These are phyloP conservation scores for Saussurea involucrata DNA, from an alignment of 129 eudicot species.

Conservation along the genomic window DNA sequence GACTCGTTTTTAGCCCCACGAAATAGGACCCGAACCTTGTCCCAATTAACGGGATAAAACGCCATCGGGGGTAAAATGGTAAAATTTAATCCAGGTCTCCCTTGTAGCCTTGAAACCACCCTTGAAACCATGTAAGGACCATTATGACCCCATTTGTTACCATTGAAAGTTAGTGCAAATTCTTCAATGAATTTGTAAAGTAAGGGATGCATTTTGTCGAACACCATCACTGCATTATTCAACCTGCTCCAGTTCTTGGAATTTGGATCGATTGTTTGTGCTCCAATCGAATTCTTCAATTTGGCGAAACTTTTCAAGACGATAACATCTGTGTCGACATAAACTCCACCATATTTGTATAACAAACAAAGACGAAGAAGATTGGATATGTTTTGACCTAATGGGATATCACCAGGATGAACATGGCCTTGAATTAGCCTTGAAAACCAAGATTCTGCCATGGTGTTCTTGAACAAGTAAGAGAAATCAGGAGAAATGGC, in stretches of 20 bases:
- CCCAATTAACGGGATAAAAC: conserved; percentile 90
- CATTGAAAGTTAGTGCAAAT: conserved; percentile 83
- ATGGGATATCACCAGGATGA: conserved; percentile 55
- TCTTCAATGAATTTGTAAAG: conserved; percentile 81
- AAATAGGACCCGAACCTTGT: conserved; percentile 50
- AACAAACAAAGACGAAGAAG: conserved; percentile 69
- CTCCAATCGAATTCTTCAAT: conserved; percentile 74
- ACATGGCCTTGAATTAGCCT: conserved; percentile 50
- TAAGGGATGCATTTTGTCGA: conserved; percentile 81
- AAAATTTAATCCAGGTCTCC: conserved; percentile 50
- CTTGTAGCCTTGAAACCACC: conserved; percentile 64
- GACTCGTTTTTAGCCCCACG: conserved; percentile 42
- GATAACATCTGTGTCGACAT: conserved; percentile 74
- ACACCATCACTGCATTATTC: conserved; percentile 88
- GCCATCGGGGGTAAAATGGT: conserved; percentile 67
- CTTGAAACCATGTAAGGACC: conserved; percentile 96
- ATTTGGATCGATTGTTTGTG: conserved; percentile 53
- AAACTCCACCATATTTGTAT: conserved; percentile 84
- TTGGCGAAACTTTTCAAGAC: conserved; percentile 48
- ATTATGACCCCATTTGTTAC: conserved; percentile 97
- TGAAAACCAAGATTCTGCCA: conserved; percentile 63
- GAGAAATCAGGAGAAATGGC: conserved; percentile 68
- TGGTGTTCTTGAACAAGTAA: conserved; percentile 64
- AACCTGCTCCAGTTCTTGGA: conserved; percentile 72
- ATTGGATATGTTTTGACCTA: conserved; percentile 91